Evolutionary conservation across 2,329 filamentous ascomycete species (phyloP).

Genomic region (Zelopaecilomyces penicillatus): DNA sequence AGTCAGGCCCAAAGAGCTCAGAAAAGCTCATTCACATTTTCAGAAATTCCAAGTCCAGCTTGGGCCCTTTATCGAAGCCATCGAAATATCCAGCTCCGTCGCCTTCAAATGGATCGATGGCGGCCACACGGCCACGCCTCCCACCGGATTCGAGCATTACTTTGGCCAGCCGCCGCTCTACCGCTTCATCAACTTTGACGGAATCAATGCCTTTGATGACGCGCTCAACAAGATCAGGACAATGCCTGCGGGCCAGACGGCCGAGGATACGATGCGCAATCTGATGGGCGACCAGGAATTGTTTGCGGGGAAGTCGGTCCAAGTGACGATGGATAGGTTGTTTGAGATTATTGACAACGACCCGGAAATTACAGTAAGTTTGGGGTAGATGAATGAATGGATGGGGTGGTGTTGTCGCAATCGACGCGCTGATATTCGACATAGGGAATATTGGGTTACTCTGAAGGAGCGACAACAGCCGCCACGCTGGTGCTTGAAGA

Average conservation of each 20-base stretch:
- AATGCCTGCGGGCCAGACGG: slow-evolving; percentile 41
- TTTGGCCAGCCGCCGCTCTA: slow-evolving; percentile 48
- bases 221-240: slow-evolving; percentile 44
- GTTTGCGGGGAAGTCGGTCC: slow-evolving; percentile 11
- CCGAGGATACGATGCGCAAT: slow-evolving; percentile 48
- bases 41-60: slow-evolving; percentile 51
- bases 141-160: slow-evolving; percentile 46
- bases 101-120: slow-evolving; percentile 45
- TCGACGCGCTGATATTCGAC: not conserved
- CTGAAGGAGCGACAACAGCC: slow-evolving; percentile 50
- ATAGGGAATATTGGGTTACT: slow-evolving; percentile 49
- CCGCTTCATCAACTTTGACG: slow-evolving; percentile 44
- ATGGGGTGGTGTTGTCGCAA: not conserved
- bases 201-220: slow-evolving; percentile 33
- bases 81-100: slow-evolving; percentile 10
- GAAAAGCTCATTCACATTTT: no score
- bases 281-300: slow-evolving; percentile 28
- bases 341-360: slow-evolving; percentile 37
- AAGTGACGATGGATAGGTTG: slow-evolving; percentile 17
- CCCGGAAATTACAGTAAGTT: slow-evolving; percentile 21
- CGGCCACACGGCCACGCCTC: slow-evolving; percentile 40
- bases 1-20: no score
- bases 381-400: no score
- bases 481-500: slow-evolving; percentile 45
- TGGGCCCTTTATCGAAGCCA: slow-evolving; percentile 20